Percentiles rank a stretch among this genome's conserved stretches.
Evolutionary conservation across 768 basidiomycete genomes (phyloP).

Genomic region (Lentinula aciculospora): DNA sequence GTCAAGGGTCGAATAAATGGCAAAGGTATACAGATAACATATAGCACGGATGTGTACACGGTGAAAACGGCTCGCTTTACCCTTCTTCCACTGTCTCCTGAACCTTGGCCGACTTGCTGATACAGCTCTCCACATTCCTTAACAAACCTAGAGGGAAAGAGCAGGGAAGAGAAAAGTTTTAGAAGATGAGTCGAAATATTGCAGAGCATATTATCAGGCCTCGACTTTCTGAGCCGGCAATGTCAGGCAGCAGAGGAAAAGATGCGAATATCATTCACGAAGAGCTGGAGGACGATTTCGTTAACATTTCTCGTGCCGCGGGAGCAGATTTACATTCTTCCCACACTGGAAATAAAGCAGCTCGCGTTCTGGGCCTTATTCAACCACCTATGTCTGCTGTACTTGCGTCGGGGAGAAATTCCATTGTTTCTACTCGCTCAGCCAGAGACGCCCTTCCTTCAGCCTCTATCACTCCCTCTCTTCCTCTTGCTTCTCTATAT

Average conservation of each 20-base stretch:
- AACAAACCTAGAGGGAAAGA: neutral
- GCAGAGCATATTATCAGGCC: neutral
- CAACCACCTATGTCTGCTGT: constrained; percentile 83
- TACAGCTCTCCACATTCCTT: neutral
- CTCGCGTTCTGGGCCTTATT: constrained; percentile 68
- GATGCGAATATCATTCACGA: neutral
- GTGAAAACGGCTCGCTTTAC: neutral
- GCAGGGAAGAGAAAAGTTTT: neutral
- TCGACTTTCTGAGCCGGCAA: neutral
- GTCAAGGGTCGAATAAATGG: neutral
- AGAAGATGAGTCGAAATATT: neutral
- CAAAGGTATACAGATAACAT: neutral
- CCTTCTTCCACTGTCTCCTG: neutral
- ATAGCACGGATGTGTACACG: neutral
- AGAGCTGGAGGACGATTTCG: neutral
- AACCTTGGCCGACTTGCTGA: neutral
- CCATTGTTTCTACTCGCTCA: constrained; percentile 73
- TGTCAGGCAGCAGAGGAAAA: neutral
- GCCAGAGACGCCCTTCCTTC: constrained; percentile 50
- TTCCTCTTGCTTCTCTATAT: constrained; percentile 79
- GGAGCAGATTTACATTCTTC: constrained; percentile 1
- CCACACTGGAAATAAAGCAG: constrained; percentile 49
- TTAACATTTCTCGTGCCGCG: neutral
- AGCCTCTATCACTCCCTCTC: constrained; percentile 60
- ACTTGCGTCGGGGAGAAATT: constrained; percentile 69